phyloP scores from a whole-genome alignment of 495 filamentous ascomycete genomes.

The Cercophora sp. region DNA sequence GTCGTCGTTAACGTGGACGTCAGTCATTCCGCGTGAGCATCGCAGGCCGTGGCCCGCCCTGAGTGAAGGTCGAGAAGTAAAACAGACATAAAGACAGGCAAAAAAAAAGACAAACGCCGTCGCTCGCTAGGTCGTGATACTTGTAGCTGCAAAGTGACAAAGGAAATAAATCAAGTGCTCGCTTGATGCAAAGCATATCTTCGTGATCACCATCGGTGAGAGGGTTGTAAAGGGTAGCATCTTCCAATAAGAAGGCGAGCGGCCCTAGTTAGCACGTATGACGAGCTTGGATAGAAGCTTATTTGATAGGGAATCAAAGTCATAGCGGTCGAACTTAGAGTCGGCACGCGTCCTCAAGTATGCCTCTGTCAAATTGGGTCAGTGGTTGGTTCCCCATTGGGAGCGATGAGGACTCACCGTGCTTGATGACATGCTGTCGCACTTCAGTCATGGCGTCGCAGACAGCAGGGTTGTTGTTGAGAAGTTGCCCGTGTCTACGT shows the following conservation, averaged over 20 bases:
- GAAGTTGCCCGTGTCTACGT: slow-evolving; percentile 74
- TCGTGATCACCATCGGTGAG: slow-evolving; percentile 14
- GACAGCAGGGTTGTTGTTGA: slow-evolving; percentile 82
- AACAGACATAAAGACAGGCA: slow-evolving; percentile 4
- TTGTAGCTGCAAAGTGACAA: slow-evolving; percentile 21
- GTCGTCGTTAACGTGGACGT: slow-evolving; percentile 10
- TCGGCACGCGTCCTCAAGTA: slow-evolving; percentile 53
- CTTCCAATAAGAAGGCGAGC: slow-evolving; percentile 24
- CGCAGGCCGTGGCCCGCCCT: slow-evolving; percentile 2
- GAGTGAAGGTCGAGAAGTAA: slow-evolving; percentile 9
- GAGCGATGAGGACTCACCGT: slow-evolving; percentile 74
- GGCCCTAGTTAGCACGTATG: slow-evolving; percentile 76
- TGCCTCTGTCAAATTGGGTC: slow-evolving; percentile 38
- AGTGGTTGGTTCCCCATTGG: too few species aligned
- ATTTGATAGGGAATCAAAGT: slow-evolving; percentile 91
- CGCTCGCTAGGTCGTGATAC: slow-evolving; percentile 23
- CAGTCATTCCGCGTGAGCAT: slow-evolving; percentile 18
- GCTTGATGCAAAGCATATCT: slow-evolving; percentile 24
- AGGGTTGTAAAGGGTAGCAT: slow-evolving; percentile 21
- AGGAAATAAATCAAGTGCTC: slow-evolving; percentile 26
- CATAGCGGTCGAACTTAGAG: slow-evolving; percentile 75
- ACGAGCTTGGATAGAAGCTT: slow-evolving; percentile 92
- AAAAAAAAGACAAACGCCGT: slow-evolving; percentile 22
- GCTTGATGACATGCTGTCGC: slow-evolving; percentile 77
- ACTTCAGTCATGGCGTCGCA: slow-evolving; percentile 95